Conservation (phyloP, 2,329 filamentous ascomycete species). For the Sordariomycetes sp. region DNA sequence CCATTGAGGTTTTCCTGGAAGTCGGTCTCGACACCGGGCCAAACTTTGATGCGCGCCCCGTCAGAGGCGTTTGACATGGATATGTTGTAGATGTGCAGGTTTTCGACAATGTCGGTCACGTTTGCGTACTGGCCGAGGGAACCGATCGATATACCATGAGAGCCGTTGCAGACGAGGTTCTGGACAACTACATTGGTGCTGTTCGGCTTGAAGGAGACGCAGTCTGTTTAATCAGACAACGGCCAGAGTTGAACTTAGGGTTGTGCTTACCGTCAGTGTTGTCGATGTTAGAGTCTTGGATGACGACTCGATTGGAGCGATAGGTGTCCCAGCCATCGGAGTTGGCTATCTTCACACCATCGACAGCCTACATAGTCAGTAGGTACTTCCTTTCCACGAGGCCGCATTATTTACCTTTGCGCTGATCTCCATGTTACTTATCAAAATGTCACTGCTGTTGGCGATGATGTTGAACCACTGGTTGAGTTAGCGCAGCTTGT, state of each 20-base stretch:
- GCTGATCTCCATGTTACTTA: slow-evolving; percentile 44
- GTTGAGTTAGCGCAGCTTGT: too few species aligned
- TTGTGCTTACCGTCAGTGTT: slow-evolving; percentile 43
- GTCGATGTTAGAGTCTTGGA: slow-evolving; percentile 55
- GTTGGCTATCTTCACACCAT: slow-evolving; percentile 43
- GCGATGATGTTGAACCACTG: slow-evolving; percentile 47
- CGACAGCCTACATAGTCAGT: slow-evolving; percentile 27
- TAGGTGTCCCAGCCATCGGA: slow-evolving; percentile 60
- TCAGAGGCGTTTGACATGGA: slow-evolving; percentile 52
- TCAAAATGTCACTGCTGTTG: slow-evolving; percentile 55
- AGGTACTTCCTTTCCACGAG: neutral
- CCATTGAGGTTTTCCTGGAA: slow-evolving; percentile 50
- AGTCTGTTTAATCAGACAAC: slow-evolving; percentile 32
- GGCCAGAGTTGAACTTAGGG: neutral
- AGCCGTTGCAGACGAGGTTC: slow-evolving; percentile 58
- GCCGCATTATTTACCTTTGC: neutral
- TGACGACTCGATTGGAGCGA: slow-evolving; percentile 50
- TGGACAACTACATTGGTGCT: slow-evolving; percentile 60
- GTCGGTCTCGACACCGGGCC: slow-evolving; percentile 42
- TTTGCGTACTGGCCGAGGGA: slow-evolving; percentile 58
- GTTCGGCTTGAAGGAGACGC: slow-evolving; percentile 68
- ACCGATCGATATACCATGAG: slow-evolving; percentile 63
- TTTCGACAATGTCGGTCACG: slow-evolving; percentile 58
- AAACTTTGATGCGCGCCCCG: slow-evolving; percentile 65
- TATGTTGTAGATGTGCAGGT: slow-evolving; percentile 54